Evolutionary conservation across 306 rosid species (phyloP), one percentile per base, ranked within the genome.

Genomic region (Prunus mongolica): DNA sequence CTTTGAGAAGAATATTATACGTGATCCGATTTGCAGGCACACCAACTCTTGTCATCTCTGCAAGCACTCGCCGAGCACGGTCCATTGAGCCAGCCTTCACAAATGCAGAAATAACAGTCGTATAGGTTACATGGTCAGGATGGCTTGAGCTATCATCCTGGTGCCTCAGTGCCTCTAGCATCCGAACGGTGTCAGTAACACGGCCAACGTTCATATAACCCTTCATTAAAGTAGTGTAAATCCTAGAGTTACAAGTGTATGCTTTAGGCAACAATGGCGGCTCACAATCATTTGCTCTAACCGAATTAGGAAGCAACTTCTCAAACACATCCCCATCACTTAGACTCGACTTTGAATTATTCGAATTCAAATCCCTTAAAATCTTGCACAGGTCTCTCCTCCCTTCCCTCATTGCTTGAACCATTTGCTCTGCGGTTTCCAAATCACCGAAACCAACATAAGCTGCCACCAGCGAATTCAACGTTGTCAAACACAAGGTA

Each of bases 161-260:
- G 52, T 77, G 83, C 75, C 95, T 86, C 92, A 95, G 91, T 1
- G 98, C 98, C 88, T 95, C 96, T 1, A 95, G 92, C 95, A 88
- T 89, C 63, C 90, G 79, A 56, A 95, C 96, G 0, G 98, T 90
- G 58, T 95, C 98, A 2, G 79, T 55, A 22, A 90, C 96, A 9
- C 98, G 91, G 22, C 97, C 96, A 3, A 82, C 89, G 47, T 86
- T 88, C 98, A 95, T 92, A 73, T 95, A 95, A 64, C 97, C 97
- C 74, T 95, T 95, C 98, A 95, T 95, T 30, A 95, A 79, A 68
- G 97, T 89, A 19, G 97, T 95, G 84, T 90, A 95, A 24, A 91
- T 88, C 82, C 98, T 90, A 7, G 98, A 81, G 79, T 95, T 64
- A 3, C 93, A 90, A 69, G 93, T 75, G 78, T 81, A 95, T 0